A percentile compares a stretch with the other conserved stretches of the same genome.
Conservation (phyloP, 192 early-diverging fungal genomes). For the Allomyces javanicus region DNA sequence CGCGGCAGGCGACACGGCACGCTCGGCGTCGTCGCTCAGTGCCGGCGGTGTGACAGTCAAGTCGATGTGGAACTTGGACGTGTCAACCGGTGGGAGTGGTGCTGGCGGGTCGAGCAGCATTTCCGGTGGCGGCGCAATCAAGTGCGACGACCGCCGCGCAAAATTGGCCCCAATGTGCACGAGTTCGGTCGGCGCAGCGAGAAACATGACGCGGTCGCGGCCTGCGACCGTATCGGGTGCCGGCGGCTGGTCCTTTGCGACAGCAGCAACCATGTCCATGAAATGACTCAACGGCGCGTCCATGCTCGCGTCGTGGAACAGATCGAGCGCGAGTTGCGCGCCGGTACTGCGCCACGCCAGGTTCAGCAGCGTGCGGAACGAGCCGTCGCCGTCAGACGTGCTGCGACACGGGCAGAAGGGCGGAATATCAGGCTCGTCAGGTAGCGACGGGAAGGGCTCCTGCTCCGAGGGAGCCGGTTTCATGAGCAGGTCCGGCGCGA, state of each 20-base stretch:
- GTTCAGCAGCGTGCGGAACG: background rate
- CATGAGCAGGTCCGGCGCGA: too few relatives aligned
- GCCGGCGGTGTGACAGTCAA: too few relatives aligned
- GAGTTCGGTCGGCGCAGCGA: background rate
- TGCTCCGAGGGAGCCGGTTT: too few relatives aligned
- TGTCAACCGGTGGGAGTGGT: too few relatives aligned
- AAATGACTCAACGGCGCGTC: background rate
- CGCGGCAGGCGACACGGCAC: too few relatives aligned
- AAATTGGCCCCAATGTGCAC: background rate
- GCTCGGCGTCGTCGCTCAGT: too few relatives aligned
- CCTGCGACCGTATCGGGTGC: background rate
- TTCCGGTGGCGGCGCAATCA: too few relatives aligned
- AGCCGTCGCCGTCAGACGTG: background rate
- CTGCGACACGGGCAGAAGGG: background rate
- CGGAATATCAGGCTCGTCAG: too few relatives aligned
- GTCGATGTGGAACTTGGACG: too few relatives aligned
- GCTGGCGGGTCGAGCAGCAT: too few relatives aligned
- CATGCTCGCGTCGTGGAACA: background rate
- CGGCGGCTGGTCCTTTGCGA: background rate
- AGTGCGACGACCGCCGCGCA: background rate
- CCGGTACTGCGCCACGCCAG: background rate
- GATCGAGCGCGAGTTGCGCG: background rate
- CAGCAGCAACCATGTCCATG: background rate
- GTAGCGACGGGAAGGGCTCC: too few relatives aligned
- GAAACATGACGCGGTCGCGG: too few relatives aligned